Percentiles rank a stretch among this genome's conserved stretches.
Evolutionary conservation across 2,329 filamentous ascomycete genomes (phyloP).

Genomic region (Volutella citrinella): DNA sequence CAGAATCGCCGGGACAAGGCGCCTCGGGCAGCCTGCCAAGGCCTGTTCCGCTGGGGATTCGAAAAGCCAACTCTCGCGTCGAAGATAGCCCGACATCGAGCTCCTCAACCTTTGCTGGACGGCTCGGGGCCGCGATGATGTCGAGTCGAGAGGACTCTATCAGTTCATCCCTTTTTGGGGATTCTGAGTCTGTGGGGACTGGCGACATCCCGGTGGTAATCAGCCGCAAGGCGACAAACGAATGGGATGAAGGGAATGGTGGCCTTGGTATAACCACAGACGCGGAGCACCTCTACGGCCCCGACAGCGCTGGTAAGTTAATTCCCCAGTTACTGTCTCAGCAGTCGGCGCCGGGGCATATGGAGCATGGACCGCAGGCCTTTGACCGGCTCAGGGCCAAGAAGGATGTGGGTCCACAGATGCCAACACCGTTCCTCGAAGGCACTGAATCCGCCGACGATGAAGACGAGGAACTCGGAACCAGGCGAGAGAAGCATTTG

Average conservation of each 20-base stretch:
- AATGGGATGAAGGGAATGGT: constrained; percentile 77
- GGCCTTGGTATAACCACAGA: constrained; percentile 73
- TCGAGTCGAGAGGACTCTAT: constrained; percentile 88
- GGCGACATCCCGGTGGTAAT: constrained; percentile 78
- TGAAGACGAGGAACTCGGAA: constrained; percentile 86
- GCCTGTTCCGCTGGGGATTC: constrained; percentile 60
- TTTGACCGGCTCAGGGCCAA: constrained; percentile 72
- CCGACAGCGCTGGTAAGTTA: constrained; percentile 36
- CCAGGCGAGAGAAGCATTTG: constrained; percentile 41
- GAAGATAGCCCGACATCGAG: constrained; percentile 85
- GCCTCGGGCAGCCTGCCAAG: constrained; percentile 49
- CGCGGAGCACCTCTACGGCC: constrained; percentile 42
- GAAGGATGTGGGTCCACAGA: constrained; percentile 69
- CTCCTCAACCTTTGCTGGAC: constrained; percentile 67
- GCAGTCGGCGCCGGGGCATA: constrained; percentile 62
- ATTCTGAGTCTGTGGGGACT: constrained; percentile 72
- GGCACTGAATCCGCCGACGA: constrained; percentile 87
- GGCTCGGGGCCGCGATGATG: constrained; percentile 72
- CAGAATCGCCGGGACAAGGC: constrained; percentile 54
- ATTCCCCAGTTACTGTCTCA: constrained; percentile 56
- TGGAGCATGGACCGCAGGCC: constrained; percentile 58
- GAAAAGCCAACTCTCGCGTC: constrained; percentile 58
- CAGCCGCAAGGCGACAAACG: constrained; percentile 68
- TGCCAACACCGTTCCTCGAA: constrained; percentile 65
- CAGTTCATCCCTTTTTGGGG: constrained; percentile 82